Evolutionary conservation across 495 filamentous ascomycete genomes (phyloP), one percentile per base, ranked within the genome.

Genomic region (Neurospora sp.): DNA sequence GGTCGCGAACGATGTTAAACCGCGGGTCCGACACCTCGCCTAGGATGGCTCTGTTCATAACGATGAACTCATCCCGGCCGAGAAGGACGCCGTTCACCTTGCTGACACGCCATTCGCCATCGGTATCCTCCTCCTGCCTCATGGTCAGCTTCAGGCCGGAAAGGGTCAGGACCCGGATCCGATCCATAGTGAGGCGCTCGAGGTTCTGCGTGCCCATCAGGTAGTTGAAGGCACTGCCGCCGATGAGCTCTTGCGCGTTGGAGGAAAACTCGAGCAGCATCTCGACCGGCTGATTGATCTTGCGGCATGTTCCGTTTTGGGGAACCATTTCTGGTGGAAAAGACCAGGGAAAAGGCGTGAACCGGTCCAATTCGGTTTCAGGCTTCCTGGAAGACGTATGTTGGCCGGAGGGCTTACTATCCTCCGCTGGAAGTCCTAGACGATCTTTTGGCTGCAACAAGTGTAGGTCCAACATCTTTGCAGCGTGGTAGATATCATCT

Each of bases 281-380:
- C 1, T 92, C 92, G 23, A 88, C 85, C 5, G 81, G 80, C 31
- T 83, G 79, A 71, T 80, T 79, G 20, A 83, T 80, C 44, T 82
- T 82, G 27, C 90, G 87, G 73, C 93, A 95, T 12, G 85, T 90
- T 3, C 90, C 95, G 74, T 96, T 89, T 23, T 84, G 84, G 0
- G 93, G 93, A 10, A 97, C 85, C 66, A 96, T 82, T 62, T 90
- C 86, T 4, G 84, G 83, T 0, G 95, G 94, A 1, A 98, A 84
- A 0, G 96, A 97, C 94, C 95, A 98, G 4, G 96, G 96, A 76
- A 93, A 99, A 76, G 93, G 93, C 3, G 78, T 94, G 90, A 78
- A 95, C 96, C 5, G 88, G 84, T 88, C 78, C 20, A 86, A 88
- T 77, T 76, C 41, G 84, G 86, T 72, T 37, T 77, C 85, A 82